Evolutionary conservation across 805 yeast species (phyloP).

Genomic region (Schwanniomyces polymorphus): DNA sequence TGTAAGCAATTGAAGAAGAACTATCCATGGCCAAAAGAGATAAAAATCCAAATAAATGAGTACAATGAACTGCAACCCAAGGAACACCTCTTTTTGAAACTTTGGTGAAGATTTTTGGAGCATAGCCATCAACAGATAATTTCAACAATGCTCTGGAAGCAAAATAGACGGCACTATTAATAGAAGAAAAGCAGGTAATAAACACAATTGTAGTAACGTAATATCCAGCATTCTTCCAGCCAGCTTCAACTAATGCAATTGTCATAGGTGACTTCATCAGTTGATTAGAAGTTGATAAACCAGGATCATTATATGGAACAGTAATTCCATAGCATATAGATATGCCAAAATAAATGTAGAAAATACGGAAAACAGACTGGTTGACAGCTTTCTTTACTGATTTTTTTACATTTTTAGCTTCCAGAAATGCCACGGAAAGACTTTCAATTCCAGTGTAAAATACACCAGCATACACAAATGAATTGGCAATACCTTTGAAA

Average conservation of each 20-base stretch:
- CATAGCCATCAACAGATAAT: constrained; percentile 10
- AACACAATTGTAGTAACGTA: constrained; percentile 10
- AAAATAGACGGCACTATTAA: constrained; percentile 11
- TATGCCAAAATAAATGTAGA: constrained; percentile 4
- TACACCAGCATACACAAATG: constrained; percentile 48
- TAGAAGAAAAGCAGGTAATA: constrained; percentile 10
- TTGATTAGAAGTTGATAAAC: constrained; percentile 7
- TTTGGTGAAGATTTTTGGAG: constrained; percentile 8
- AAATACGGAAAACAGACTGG: constrained; percentile 7
- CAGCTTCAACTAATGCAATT: constrained; percentile 11
- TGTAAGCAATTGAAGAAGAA: constrained; percentile 15
- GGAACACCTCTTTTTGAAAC: constrained; percentile 12
- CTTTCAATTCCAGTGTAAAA: constrained; percentile 16
- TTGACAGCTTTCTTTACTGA: constrained; percentile 10
- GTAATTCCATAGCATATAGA: constrained; percentile 4
- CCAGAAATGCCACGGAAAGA: constrained; percentile 4
- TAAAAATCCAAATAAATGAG: constrained; percentile 17
- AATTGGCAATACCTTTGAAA: constrained; percentile 40
- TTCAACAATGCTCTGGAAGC: constrained; percentile 7
- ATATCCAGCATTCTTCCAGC: constrained; percentile 12
- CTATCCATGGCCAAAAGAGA: constrained; percentile 15
- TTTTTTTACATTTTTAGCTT: constrained; percentile 1
- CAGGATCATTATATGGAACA: constrained; percentile 5
- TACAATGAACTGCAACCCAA: constrained; percentile 10
- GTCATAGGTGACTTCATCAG: constrained; percentile 12